Percentiles rank a stretch among this genome's conserved stretches.
These are phyloP conservation scores for Camellia granthamiana DNA, from an alignment of 148 eudicot species.

Conservation along the genomic window DNA sequence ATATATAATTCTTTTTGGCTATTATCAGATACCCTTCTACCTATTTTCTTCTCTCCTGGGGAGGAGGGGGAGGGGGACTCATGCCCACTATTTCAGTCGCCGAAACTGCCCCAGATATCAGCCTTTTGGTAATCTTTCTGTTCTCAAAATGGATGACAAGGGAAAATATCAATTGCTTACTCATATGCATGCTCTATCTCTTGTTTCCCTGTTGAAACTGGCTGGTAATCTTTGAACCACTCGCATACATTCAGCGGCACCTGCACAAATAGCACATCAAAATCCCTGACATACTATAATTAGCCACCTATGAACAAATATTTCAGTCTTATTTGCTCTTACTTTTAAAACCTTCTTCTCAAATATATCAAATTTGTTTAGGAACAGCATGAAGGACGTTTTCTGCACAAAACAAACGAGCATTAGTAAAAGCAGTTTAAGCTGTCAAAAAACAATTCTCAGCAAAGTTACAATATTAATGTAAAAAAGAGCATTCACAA, in stretches of 20 bases:
- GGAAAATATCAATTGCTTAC: constrained; percentile 43
- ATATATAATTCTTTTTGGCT: too few species aligned
- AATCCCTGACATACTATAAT: neutral
- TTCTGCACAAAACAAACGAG: constrained; percentile 56
- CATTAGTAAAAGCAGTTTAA: constrained; percentile 10
- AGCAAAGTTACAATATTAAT: neutral
- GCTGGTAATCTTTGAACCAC: constrained; percentile 97
- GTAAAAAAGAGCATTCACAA: neutral
- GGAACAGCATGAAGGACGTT: constrained; percentile 94
- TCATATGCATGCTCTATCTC: constrained; percentile 96
- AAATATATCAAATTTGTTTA: constrained; percentile 93
- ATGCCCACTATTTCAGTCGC: neutral
- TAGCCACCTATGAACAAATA: neutral
- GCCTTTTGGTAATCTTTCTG: neutral
- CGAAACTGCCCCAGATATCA: neutral
- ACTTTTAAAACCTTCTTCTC: constrained; percentile 89
- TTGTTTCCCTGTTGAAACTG: constrained; percentile 82
- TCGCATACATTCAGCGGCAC: constrained; percentile 78
- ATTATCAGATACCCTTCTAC: neutral
- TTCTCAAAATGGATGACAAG: neutral
- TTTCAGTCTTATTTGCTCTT: constrained; percentile 28
- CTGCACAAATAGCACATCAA: constrained; percentile 33
- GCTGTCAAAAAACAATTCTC: neutral
- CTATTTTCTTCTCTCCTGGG: neutral
- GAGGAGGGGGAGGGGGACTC: neutral